Conservation (phyloP, 257 asterid genomes). For the Jasminum sambac region DNA sequence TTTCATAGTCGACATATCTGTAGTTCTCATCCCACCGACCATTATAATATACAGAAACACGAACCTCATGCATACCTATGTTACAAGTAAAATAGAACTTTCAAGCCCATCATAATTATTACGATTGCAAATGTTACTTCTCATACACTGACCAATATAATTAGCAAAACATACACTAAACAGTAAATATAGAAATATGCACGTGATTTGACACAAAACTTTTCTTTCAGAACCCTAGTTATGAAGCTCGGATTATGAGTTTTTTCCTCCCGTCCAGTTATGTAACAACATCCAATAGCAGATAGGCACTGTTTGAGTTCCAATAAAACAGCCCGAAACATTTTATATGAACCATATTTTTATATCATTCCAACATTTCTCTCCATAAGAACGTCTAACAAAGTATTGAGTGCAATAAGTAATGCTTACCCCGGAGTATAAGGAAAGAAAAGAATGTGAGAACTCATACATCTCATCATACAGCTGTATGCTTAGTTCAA, state of each 20-base stretch:
- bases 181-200: neutral
- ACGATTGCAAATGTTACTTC: neutral
- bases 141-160: neutral
- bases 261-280: neutral
- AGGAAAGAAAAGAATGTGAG: neutral
- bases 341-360: neutral
- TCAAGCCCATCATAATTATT: neutral
- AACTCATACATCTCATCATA: neutral
- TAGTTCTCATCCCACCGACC: conserved; percentile 1
- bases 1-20: neutral
- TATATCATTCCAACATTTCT: neutral
- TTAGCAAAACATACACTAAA: neutral
- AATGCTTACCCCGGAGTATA: neutral
- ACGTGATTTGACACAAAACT: neutral
- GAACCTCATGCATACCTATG: neutral
- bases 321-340: neutral
- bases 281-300: neutral
- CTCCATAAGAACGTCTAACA: neutral
- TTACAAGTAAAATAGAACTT: neutral
- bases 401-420: neutral
- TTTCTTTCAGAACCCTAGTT: neutral
- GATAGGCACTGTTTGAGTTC: neutral
- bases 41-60: neutral
- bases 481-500: neutral
- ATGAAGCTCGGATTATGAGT: neutral